These are phyloP conservation scores for Pseudoperonospora humuli DNA, from an alignment of 352 stramenopile genomes.

Conservation along the genomic window DNA sequence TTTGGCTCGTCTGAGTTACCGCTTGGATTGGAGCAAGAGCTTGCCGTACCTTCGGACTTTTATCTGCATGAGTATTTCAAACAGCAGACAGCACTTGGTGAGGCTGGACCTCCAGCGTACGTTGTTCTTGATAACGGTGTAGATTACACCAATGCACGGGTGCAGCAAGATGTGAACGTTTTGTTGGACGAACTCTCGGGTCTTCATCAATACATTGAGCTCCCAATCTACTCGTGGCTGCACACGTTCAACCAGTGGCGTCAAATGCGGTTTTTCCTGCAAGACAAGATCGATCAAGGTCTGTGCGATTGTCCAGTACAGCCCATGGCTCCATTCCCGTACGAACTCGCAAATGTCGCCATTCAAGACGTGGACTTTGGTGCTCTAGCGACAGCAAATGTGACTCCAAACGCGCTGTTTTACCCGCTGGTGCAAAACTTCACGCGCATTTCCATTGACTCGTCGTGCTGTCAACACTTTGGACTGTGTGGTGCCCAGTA, in stretches of 20 bases:
- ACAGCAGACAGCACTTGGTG: conserved; percentile 71
- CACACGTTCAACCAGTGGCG: conserved; percentile 85
- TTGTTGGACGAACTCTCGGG: conserved; percentile 65
- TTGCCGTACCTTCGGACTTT: conserved; percentile 82
- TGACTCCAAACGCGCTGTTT: conserved; percentile 62
- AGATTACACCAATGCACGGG: conserved; percentile 59
- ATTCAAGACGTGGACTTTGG: conserved; percentile 12
- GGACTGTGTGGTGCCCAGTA: conserved; percentile 85
- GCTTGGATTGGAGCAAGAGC: conserved; percentile 82
- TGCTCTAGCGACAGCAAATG: conserved; percentile 12
- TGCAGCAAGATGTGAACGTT: conserved; percentile 52
- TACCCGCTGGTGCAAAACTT: conserved; percentile 83
- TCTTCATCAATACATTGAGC: conserved; percentile 71
- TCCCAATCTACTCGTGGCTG: conserved; percentile 84
- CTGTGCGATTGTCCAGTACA: conserved; percentile 65
- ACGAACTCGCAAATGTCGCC: conserved; percentile 37
- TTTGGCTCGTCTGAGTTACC: conserved; percentile 56
- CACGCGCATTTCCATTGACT: conserved; percentile 81
- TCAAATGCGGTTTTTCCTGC: conserved; percentile 74
- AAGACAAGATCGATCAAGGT: conserved; percentile 56
- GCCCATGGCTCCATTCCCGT: conserved; percentile 72
- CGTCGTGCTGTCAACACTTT: conserved; percentile 83
- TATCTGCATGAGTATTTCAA: conserved; percentile 88
- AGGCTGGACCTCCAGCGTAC: conserved; percentile 84
- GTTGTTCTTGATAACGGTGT: conserved; percentile 51